Base-by-base conservation (phyloP, 2,329 filamentous ascomycete species). In the Botrytis hyacinthi region DNA sequence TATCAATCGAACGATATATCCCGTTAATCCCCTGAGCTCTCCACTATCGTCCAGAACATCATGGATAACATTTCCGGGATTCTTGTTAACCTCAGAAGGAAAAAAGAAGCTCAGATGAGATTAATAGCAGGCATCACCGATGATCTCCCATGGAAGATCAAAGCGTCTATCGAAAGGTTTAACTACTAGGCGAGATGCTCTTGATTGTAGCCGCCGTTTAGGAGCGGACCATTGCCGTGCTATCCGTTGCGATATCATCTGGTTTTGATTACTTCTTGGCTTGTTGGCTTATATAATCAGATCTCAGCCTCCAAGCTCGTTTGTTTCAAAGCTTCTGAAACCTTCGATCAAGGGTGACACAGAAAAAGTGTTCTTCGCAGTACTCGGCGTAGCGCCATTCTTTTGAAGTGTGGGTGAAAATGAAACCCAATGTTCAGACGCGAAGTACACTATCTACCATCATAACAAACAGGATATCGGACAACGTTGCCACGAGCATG, bases 301-400 rank as follows among this genome's bases (percentile, higher is more conserved):
- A 16, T 67, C 48, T 60, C 51, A 72, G 42, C 71, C 62, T 26
- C 57, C 29, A 68, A 48, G 62, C 51, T 61, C 71, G 71, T 72
- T 68, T 48, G 70, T 72, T 72, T 72, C 51, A 68, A 68, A 68
- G 62, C 71, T 46, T 72, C 61, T 72, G 62, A 67, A 72, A 72
- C 62, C 22, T 67, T 68, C 62, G 20, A 72, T 72, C 54, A 66
- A 57, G 42, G 37, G 22, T 48, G 44, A 40, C 62, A 68, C 62
- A 35, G 46, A 44, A 32, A 60, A 26, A 63, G 40, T 20, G 18
- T 59, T 66, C 44, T 54, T 35, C 26, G 44, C 35, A 48, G 40
- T 72, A 72, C 62, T 72, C 40, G 62, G 63, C 32, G 62, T 60
- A 20, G 29, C 29, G 60, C 40, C 51, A 37, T 60, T 35, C 26